Conservation (phyloP, 108 stramenopile species). For the Nitzschia sp. region DNA sequence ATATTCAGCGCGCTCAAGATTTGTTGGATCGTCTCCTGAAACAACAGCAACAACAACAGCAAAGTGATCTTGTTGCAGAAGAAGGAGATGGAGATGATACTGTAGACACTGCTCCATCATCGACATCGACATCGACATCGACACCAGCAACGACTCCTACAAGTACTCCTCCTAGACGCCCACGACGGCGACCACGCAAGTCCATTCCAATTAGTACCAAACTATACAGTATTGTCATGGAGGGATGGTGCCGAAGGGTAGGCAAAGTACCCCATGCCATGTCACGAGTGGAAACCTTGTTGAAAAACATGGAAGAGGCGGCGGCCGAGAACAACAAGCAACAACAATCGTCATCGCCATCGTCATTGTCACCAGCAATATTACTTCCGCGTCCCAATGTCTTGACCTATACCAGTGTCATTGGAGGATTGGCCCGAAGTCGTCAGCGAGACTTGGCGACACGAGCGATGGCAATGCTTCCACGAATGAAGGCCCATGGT, state of each 20-base stretch:
- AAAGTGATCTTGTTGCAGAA: neutral
- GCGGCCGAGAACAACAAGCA: neutral
- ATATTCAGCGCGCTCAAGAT: conserved; percentile 30
- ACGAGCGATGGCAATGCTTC: conserved; percentile 48
- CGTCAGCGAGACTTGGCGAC: conserved; percentile 29
- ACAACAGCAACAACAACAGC: neutral
- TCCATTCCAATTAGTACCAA: conserved; percentile 22
- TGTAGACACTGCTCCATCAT: neutral
- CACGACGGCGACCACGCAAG: neutral
- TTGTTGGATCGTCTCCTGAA: conserved; percentile 19
- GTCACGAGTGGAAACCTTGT: conserved; percentile 29
- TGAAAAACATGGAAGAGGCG: conserved; percentile 37
- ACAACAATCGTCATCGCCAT: conserved; percentile 1
- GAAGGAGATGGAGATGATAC: conserved; percentile 13
- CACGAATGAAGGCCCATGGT: conserved; percentile 61
- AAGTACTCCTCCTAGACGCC: neutral
- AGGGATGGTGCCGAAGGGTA: conserved; percentile 41
- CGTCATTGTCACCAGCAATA: no score
- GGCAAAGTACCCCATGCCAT: conserved; percentile 35
- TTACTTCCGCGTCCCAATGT: conserved; percentile 38
- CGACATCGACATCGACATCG: neutral
- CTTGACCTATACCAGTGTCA: conserved; percentile 48
- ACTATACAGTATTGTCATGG: conserved; percentile 40
- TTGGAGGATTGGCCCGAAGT: conserved; percentile 44
- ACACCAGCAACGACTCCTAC: neutral